Conservation (phyloP, 2,329 filamentous ascomycete species). For the Lachnellula arida region DNA sequence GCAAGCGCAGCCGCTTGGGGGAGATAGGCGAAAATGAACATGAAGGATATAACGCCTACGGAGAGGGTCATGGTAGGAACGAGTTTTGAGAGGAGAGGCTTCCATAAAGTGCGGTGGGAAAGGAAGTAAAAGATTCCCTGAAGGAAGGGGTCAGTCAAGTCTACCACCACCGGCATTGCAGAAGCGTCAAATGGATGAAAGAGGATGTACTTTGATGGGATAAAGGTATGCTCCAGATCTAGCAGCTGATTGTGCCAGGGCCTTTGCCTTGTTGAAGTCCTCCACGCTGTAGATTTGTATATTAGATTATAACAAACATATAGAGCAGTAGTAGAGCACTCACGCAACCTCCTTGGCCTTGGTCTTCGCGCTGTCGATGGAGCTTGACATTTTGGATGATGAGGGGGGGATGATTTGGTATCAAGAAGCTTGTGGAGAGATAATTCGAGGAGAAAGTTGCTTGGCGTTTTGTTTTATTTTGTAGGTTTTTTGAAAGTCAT, state of each 20-base stretch:
- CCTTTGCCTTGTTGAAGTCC: constrained; percentile 64
- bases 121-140: constrained; percentile 58
- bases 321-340: constrained; percentile 10
- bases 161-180: no score
- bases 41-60: constrained; percentile 64
- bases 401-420: no score
- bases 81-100: constrained; percentile 51
- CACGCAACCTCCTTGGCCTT: constrained; percentile 34
- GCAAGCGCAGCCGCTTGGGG: constrained; percentile 80
- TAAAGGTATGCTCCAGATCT: constrained; percentile 80
- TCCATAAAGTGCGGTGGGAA: constrained; percentile 52
- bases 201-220: constrained; percentile 59
- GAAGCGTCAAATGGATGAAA: not conserved
- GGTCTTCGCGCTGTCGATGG: constrained; percentile 25
- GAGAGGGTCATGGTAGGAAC: constrained; percentile 65
- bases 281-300: constrained; percentile 47
- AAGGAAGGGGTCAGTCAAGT: not conserved
- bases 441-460: no score
- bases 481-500: no score
- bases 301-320: constrained; percentile 5
- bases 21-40: constrained; percentile 85
- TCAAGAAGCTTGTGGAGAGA: no score
- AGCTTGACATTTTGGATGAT: constrained; percentile 18
- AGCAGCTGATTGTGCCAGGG: constrained; percentile 62
- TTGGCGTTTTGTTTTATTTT: no score